phyloP scores from a whole-genome alignment of 768 basidiomycete genomes.

The Mycena latifolia region DNA sequence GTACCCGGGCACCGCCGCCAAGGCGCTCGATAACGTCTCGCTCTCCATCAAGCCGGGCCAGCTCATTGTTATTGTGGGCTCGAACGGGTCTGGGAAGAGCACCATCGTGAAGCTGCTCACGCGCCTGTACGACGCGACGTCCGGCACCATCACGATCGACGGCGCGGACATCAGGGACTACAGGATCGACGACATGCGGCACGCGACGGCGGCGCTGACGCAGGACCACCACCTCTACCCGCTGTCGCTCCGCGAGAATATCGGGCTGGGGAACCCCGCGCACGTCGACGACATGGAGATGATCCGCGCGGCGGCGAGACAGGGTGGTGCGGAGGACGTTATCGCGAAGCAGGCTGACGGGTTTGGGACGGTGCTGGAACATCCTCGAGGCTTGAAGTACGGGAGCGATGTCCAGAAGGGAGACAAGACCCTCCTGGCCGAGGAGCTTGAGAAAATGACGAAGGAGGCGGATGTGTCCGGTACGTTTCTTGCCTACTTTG shows the following conservation, averaged over 20 bases:
- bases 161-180: constrained; percentile 49
- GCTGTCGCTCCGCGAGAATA: constrained; percentile 54
- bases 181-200: constrained; percentile 46
- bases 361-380: constrained; percentile 32
- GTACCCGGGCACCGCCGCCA: constrained; percentile 46
- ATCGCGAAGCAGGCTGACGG: constrained; percentile 31
- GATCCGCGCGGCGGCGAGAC: constrained; percentile 41
- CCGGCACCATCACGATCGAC: constrained; percentile 55
- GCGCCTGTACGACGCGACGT: constrained; percentile 47
- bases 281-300: constrained; percentile 25
- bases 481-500: neutral
- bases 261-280: constrained; percentile 49
- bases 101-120: constrained; percentile 58
- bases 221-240: constrained; percentile 56
- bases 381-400: constrained; percentile 13
- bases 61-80: constrained; percentile 59
- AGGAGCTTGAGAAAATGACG: constrained; percentile 45
- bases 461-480: constrained; percentile 46
- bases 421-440: constrained; percentile 34
- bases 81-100: constrained; percentile 60
- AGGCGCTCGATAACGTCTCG: constrained; percentile 48
- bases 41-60: constrained; percentile 56
- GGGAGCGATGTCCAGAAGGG: constrained; percentile 18
- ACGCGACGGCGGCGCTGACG: constrained; percentile 55
- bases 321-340: constrained; percentile 40